Base-by-base conservation (phyloP, 768 basidiomycete species). In the Lactarius hengduanensis region DNA sequence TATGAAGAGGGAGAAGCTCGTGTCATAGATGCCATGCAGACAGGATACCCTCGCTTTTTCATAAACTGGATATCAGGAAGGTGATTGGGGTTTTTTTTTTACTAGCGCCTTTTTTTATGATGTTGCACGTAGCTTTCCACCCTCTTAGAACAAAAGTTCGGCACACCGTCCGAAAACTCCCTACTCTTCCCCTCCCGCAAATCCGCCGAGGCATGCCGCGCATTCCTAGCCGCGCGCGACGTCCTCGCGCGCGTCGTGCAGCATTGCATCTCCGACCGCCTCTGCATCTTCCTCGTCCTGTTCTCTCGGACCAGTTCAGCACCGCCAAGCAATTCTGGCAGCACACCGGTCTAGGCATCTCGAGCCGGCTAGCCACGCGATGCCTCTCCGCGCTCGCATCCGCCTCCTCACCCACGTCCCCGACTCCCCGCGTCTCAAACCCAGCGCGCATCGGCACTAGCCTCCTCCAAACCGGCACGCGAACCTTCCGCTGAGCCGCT, bases 311-410 rank as follows among this genome's bases (percentile, higher is more conserved):
- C 4, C 76, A n/a, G 3, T 87, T 83, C 71, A 72, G 82, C 9
- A 74, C 89, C 8, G 94, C 92, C 9, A 96, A 92, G 74, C 84
- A 94, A 75, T 98, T 96, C 77, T 98, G 97, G 96, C 96, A 98
- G 71, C 96, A 98, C 74, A 87, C 90, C 0, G 96, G 96, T 0
- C 79, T 90, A 65, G 95, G 96, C 1, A 88, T 99, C 47, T 94
- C 91, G 3, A 94, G 92, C 67, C 87, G 96, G 7, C 78, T 90
- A 22, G 94, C 94, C 4, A 94, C 95, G 66, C 81, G 86, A 64
- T 94, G 91, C 73, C 80, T 98, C 53, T 80, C 86, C 34, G 79
- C 94, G 71, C 80, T 95, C 1, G 83, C 50, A 0, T 28, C 36
- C 2, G 45, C 86, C 0, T 83, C 54, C 32, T 71, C 71, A 28